phyloP scores from a whole-genome alignment of 1,284 basidiomycete species.

The Rhodotorula sp. region DNA sequence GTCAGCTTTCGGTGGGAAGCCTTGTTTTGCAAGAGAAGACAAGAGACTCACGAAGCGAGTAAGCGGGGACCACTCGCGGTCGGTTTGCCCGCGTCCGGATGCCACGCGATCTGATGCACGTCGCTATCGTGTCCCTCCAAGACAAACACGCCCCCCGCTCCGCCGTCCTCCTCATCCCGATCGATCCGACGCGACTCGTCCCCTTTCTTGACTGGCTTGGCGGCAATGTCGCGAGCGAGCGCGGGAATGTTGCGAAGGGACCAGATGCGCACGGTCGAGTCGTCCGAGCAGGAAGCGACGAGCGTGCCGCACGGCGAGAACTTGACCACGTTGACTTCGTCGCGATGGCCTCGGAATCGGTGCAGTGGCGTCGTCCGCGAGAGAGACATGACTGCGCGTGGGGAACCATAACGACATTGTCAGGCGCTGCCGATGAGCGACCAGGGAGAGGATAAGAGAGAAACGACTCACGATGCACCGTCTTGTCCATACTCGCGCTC shows the following conservation, averaged over 20 bases:
- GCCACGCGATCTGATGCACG: conserved; percentile 71
- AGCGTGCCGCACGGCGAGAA: conserved; percentile 63
- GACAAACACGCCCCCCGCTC: conserved; percentile 31
- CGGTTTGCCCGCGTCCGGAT: conserved; percentile 55
- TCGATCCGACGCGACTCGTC: conserved; percentile 36
- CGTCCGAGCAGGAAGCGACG: conserved; percentile 75
- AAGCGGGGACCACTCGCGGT: conserved; percentile 57
- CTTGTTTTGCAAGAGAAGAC: neutral
- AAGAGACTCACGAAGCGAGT: conserved; percentile 61
- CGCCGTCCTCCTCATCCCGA: conserved; percentile 21
- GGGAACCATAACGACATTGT: neutral
- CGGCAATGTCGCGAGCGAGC: conserved; percentile 48
- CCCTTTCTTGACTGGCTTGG: conserved; percentile 33
- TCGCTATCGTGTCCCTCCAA: conserved; percentile 59
- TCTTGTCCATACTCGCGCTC: conserved; percentile 66
- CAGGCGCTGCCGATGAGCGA: no score
- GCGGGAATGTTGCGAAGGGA: conserved; percentile 52
- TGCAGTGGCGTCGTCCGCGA: conserved; percentile 38
- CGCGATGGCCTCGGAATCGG: conserved; percentile 60
- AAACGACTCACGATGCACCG: conserved; percentile 40
- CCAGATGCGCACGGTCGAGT: conserved; percentile 73
- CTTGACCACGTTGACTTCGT: conserved; percentile 75
- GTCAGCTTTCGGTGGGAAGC: neutral
- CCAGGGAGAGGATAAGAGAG: no score
- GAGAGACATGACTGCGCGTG: conserved; percentile 36